Conservation (phyloP, 768 basidiomycete species). For the Calocera viscosa region DNA sequence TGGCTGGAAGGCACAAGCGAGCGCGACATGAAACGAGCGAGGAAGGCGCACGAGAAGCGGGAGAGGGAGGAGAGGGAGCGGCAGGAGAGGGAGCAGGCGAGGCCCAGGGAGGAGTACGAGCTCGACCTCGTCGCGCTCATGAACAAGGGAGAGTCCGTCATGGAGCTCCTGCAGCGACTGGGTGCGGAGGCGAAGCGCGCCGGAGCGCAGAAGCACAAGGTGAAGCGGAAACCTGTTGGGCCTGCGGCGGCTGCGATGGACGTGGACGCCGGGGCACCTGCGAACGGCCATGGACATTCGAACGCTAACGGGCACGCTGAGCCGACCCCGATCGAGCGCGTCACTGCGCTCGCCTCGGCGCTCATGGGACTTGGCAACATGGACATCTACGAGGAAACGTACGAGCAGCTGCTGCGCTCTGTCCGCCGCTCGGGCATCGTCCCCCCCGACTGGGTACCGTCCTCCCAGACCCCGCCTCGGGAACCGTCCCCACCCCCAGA, state of each 20-base stretch:
- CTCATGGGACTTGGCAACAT: constrained; percentile 76
- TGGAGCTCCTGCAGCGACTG: constrained; percentile 78
- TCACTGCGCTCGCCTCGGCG: constrained; percentile 78
- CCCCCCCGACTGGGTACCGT: constrained; percentile 56
- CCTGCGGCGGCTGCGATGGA: background rate
- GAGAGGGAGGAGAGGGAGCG: constrained; percentile 56
- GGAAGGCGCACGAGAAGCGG: constrained; percentile 56
- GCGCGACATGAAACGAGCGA: constrained; percentile 69
- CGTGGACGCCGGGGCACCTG: constrained; percentile 12
- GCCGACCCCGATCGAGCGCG: constrained; percentile 43
- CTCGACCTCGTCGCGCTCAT: constrained; percentile 58
- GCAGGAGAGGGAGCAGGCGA: constrained; percentile 62
- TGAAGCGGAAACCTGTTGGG: constrained; percentile 11
- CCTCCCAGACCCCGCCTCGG: constrained; percentile 43
- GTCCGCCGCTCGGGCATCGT: constrained; percentile 63
- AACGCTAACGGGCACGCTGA: constrained; percentile 30
- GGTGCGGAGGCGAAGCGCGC: constrained; percentile 54
- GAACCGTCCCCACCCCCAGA: constrained; percentile 11
- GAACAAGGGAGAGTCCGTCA: constrained; percentile 79
- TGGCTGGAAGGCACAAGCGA: constrained; percentile 91
- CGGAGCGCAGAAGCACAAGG: constrained; percentile 20
- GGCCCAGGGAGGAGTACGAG: constrained; percentile 33
- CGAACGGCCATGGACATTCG: background rate
- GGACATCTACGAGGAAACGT: constrained; percentile 76
- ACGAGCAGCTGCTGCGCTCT: constrained; percentile 68